Conservation (phyloP, 169 alveolate genomes). For the Theileria luwenshuni region DNA sequence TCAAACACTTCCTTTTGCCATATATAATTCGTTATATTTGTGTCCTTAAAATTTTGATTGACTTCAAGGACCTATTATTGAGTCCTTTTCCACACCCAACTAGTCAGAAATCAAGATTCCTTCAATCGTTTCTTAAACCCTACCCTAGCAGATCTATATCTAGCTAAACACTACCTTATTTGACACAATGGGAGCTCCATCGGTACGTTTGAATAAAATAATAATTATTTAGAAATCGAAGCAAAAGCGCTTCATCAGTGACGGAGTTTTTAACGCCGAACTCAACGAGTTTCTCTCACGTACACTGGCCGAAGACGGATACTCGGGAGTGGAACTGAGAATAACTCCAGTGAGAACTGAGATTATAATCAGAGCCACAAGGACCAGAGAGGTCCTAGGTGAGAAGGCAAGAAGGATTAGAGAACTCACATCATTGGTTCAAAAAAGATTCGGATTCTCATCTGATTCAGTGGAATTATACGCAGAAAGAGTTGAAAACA, state of each 20-base stretch:
- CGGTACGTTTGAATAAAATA: too few relatives aligned
- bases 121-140: too few relatives aligned
- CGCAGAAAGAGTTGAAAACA: conserved; percentile 94
- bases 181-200: too few relatives aligned
- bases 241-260: conserved; percentile 95
- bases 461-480: conserved; percentile 94
- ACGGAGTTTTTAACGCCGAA: conserved; percentile 99
- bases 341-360: conserved; percentile 93
- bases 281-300: conserved; percentile 96
- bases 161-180: too few relatives aligned
- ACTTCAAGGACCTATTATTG: too few relatives aligned
- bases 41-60: too few relatives aligned
- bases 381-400: conserved; percentile 96
- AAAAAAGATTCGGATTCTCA: conserved; percentile 96
- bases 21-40: too few relatives aligned
- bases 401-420: conserved; percentile 96
- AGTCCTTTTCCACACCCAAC: too few relatives aligned
- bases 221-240: conserved; percentile 81
- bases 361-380: conserved; percentile 96
- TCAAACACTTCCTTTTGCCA: too few relatives aligned
- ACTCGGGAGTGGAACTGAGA: conserved; percentile 97
- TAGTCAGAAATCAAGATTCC: too few relatives aligned
- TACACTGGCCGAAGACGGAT: conserved; percentile 97
- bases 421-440: conserved; percentile 96
- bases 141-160: too few relatives aligned